Evolutionary conservation across 805 yeast genomes (phyloP).

Genomic region (Starmera caribaea): DNA sequence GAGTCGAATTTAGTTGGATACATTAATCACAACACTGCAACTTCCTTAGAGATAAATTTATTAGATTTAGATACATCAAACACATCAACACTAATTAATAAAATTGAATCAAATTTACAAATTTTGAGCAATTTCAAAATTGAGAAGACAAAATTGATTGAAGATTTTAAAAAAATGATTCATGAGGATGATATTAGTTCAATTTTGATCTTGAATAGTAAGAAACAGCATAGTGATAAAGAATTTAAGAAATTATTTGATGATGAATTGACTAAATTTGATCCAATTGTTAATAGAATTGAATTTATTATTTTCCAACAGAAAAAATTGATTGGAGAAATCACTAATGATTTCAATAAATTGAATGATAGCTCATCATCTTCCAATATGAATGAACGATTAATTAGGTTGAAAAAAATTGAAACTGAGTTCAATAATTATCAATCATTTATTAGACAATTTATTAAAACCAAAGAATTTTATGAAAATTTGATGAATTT

Average conservation of each 20-base stretch:
- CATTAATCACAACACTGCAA: not conserved
- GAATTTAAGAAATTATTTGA: conserved; percentile 56
- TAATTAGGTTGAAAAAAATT: too few relatives aligned
- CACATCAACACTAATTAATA: conserved; percentile 28
- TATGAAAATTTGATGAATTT: too few relatives aligned
- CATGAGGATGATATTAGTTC: conserved; percentile 82
- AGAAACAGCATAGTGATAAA: conserved; percentile 35
- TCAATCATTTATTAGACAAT: too few relatives aligned
- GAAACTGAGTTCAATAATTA: too few relatives aligned
- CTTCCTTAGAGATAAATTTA: conserved; percentile 34
- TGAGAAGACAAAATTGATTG: conserved; percentile 52
- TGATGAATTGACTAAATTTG: conserved; percentile 69
- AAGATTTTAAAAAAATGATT: conserved; percentile 57
- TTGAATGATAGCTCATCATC: conserved; percentile 9
- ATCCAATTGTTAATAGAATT: conserved; percentile 54
- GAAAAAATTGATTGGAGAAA: conserved; percentile 35
- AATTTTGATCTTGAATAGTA: conserved; percentile 55
- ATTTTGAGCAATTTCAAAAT: conserved; percentile 53
- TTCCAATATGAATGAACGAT: not conserved
- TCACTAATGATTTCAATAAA: conserved; percentile 24
- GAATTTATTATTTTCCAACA: conserved; percentile 64
- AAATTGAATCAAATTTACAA: conserved; percentile 46
- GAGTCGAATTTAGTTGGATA: conserved; percentile 22
- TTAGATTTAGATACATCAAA: conserved; percentile 58
- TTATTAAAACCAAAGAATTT: too few relatives aligned